Percentiles rank a stretch among this genome's conserved stretches.
Conservation (phyloP, 2,329 filamentous ascomycete genomes). For the Fusarium fujikuroi region DNA sequence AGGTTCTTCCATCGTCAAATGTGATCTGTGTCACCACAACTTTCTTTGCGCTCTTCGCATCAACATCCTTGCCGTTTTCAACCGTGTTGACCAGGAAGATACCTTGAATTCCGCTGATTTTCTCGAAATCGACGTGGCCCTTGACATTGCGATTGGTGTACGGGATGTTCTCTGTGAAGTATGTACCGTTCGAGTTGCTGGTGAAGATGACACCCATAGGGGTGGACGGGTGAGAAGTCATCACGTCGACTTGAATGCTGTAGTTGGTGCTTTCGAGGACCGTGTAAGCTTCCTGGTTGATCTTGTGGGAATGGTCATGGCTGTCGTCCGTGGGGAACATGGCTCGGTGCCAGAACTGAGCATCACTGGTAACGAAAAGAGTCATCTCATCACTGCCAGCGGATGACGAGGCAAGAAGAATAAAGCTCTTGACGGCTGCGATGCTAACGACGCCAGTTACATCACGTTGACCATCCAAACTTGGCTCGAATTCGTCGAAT, state of each 20-base stretch:
- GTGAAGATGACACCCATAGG: conserved; percentile 91
- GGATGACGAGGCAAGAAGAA: conserved; percentile 85
- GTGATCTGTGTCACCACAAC: conserved; percentile 84
- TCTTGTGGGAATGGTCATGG: conserved; percentile 71
- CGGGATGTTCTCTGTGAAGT: conserved; percentile 90
- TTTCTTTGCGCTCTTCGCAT: conserved; percentile 66
- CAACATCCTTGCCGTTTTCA: conserved; percentile 83
- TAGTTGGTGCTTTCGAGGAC: conserved; percentile 96
- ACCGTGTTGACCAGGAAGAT: conserved; percentile 92
- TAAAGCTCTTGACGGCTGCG: conserved; percentile 84
- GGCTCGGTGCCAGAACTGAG: conserved; percentile 87
- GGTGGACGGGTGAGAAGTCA: conserved; percentile 71
- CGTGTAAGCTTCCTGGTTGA: conserved; percentile 90
- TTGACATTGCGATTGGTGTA: conserved; percentile 85
- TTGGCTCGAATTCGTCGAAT: conserved; percentile 76
- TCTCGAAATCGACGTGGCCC: conserved; percentile 93
- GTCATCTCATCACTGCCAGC: conserved; percentile 88
- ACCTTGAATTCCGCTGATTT: conserved; percentile 89
- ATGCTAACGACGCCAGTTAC: conserved; percentile 85
- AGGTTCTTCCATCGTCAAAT: conserved; percentile 94
- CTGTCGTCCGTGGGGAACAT: conserved; percentile 85
- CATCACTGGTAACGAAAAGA: conserved; percentile 88
- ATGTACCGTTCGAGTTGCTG: conserved; percentile 97
- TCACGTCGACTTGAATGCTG: conserved; percentile 95
- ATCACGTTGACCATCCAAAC: conserved; percentile 77